Percentiles rank a stretch among this genome's conserved stretches.
Evolutionary conservation across 2,329 filamentous ascomycete genomes (phyloP).

Genomic region (Cercospora sesami): DNA sequence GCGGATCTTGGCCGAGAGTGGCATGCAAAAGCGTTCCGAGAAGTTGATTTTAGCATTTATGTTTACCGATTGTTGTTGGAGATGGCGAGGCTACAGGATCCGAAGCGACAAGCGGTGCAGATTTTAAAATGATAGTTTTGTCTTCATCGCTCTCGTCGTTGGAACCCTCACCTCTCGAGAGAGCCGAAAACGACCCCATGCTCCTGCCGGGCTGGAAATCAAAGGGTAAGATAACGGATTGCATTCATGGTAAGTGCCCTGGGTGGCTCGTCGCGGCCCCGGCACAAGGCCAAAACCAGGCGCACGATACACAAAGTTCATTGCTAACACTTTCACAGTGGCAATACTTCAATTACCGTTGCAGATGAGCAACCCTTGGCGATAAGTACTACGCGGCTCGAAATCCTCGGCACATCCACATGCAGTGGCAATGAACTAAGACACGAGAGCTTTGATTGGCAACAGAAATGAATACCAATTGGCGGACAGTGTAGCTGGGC

Average conservation of each 20-base stretch:
- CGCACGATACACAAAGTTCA: background rate
- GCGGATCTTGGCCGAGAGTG: conserved; percentile 23
- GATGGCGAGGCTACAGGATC: conserved; percentile 17
- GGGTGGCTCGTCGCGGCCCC: background rate
- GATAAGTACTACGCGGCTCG: background rate
- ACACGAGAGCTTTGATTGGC: background rate
- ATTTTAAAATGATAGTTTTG: background rate
- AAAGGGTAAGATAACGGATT: background rate
- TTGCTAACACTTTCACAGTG: background rate
- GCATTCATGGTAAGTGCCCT: background rate
- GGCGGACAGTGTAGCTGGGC: background rate
- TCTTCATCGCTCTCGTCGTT: background rate
- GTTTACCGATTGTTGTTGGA: conserved; percentile 22
- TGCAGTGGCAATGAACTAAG: background rate
- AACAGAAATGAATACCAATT: background rate
- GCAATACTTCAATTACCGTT: background rate
- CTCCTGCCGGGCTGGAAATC: background rate
- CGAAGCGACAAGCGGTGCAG: background rate
- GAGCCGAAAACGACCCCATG: background rate
- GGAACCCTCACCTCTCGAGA: background rate
- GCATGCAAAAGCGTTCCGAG: conserved; percentile 18
- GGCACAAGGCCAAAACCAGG: background rate
- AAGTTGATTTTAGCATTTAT: conserved; percentile 14
- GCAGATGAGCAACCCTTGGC: background rate
- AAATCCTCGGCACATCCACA: background rate